Evolutionary conservation across 108 stramenopile species (phyloP), one percentile per base, ranked within the genome.

Genomic region (Cyclotella cryptica): DNA sequence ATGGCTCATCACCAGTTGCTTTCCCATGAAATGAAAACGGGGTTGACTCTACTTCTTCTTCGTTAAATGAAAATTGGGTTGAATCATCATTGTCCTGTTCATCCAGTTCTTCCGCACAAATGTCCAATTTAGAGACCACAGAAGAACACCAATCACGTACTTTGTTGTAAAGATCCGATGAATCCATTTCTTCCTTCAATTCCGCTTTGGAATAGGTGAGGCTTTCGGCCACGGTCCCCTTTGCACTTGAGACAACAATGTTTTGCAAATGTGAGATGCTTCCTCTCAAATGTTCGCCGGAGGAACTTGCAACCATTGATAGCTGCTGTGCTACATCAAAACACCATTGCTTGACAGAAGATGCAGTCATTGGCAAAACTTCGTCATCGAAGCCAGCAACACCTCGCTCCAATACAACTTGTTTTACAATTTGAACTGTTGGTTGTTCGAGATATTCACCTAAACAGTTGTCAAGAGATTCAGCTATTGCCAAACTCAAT

Each of bases 21-120:
- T 62, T 30, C 8, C 14, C 65, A 66, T 66, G 14, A 15, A 45
- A 10, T 22, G 51, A 69, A 42, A 69, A 29, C 45, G 11, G 22
- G 24, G 22, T 9, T 27, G 7, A 3, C 18, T 63, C 39, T 39
- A 39, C 35, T 42, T 35, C 40, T 39, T 39, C 17, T 66, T 42
- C 8, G 29, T 27, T 11, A 22, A 64, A 13, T 2, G 72, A 14
- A 8, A n/a, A 12, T 62, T 26, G 51, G 45, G 28, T 57, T 12
- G 63, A 35, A 28, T 67, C 68, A 59, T 61, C 47, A 47, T 47
- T 41, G 17, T 29, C 47, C 9, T 61, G 59, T n/a, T 70, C 62
- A 26, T 74, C 80, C 27, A 81, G 53, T 54, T 81, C 80, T 49
- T 74, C 55, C 45, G 73, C 80, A 65, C 80, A 81, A 3, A 45